Base-by-base conservation (phyloP, 495 filamentous ascomycete species). In the Talaromyces thailandensis region DNA sequence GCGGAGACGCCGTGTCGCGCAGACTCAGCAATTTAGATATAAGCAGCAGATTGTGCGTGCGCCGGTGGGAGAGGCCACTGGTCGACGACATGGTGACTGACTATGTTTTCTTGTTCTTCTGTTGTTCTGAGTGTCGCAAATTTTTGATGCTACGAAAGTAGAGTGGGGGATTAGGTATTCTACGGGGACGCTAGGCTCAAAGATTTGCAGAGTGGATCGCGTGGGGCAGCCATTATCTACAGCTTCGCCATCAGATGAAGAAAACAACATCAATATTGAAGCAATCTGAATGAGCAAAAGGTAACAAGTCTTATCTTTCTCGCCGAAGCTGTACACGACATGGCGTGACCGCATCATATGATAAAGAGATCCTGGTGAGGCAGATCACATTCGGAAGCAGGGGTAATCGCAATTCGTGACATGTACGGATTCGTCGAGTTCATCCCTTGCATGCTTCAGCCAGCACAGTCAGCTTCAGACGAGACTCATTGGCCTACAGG, bases 31-130 rank as follows among this genome's bases (percentile, higher is more conserved):
- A 76, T 63, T 93, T 93, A 60, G 92, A 90, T 43, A 97, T 86
- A 1, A 96, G 76, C 6, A 96, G 85, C 52, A 96, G 72, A 74
- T 91, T 93, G 74, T 97, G 93, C 25, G 90, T 89, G 53, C 91
- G 83, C 6, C 89, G 82, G 67, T 94, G 89, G 25, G 84, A 82
- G 48, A 87, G 71, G 18, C 71, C 78, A 55, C 37, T 63, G 7
- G 18, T 32, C 8, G 53, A 58, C 25, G 62, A 51, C 62, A 63
- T 63, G 18, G 23, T 52, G 50, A 8, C 3, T 52, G 50, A 8
- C 3, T 56, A 28, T 48, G 43, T 40, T 14, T 23, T 12, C 6
- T 21, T 6, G 43, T 21, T 48, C 43, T 23, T 18, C n/a, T 18
- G 7, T 21, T 45, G 16, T 18, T 12, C 0, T 21, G 40, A 6